Evolutionary conservation across 345 rosid genomes (phyloP), one percentile per base, ranked within the genome.

Genomic region (Linum usitatissimum): DNA sequence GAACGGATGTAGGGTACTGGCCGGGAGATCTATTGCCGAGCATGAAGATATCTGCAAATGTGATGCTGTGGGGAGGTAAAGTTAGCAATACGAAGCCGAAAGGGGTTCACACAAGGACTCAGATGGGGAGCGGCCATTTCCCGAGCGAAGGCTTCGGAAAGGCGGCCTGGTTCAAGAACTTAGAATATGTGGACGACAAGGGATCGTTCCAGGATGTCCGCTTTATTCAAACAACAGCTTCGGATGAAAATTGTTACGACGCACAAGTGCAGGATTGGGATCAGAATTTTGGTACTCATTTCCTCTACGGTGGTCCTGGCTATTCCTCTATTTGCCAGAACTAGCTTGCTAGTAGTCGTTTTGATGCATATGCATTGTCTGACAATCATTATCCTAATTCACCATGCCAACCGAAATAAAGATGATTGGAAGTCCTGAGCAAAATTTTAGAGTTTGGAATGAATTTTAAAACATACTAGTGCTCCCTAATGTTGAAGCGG

Each of bases 11-110:
- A 21, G 66, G 71, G 2, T 68, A 68, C 20, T 68, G 71, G 71
- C 71, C 71, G 4, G 30, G 13, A 0, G 18, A 30, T 6, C 23
- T 68, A 38, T 55, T 68, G 2, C 18, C 61, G 30, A 55, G 3
- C n/a, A 13, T 61, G 28, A 31, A 13, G 23, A 17, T 12, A 3
- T 12, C 61, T 17, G 60, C 71, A 2, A 7, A 4, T 0, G 2
- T n/a, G 6, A n/a, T 56, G 13, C 7, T 6, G 3, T 68, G 64
- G 54, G 71, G 71, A 2, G 66, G 71, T n/a, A 55, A 55, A 58
- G 51, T 14, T 10, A 45, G 1, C 51, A 45, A 9, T 10, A 10
- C 3, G 3, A 45, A 9, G 5, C 3, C 51, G 14, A 45, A 9
- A 3, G 51, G 51, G 14, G 0, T 45, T 10, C 51, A 45, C 51